These are phyloP conservation scores for Curvularia sp. DNA, from an alignment of 2,329 filamentous ascomycete genomes.

Conservation along the genomic window DNA sequence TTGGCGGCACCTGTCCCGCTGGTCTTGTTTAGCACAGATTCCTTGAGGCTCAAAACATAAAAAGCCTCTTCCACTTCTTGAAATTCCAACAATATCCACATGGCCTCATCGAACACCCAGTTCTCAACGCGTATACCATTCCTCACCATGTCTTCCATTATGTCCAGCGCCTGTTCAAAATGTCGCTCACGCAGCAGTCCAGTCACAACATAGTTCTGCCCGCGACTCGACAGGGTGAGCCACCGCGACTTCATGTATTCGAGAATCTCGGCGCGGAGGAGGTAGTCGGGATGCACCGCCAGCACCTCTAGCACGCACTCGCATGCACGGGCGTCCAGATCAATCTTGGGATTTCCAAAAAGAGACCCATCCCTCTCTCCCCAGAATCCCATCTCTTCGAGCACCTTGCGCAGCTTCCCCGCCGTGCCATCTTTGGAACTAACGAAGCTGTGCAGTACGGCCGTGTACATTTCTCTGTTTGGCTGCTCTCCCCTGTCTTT, in stretches of 20 bases:
- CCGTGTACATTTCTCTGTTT: constrained; percentile 71
- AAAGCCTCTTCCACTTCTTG: constrained; percentile 81
- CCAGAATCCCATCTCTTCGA: constrained; percentile 71
- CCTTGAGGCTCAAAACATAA: constrained; percentile 63
- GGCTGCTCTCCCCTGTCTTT: constrained; percentile 62
- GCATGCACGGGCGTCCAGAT: constrained; percentile 71
- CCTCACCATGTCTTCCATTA: constrained; percentile 70
- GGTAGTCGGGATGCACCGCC: constrained; percentile 84
- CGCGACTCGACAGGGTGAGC: constrained; percentile 68
- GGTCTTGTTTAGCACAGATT: constrained; percentile 23
- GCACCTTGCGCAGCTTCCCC: constrained; percentile 66
- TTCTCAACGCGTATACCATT: constrained; percentile 63
- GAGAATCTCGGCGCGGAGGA: constrained; percentile 74
- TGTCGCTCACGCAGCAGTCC: constrained; percentile 82
- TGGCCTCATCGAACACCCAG: constrained; percentile 82
- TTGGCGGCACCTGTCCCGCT: constrained; percentile 33
- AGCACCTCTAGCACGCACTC: constrained; percentile 76
- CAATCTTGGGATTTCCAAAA: constrained; percentile 60
- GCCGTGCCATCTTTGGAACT: constrained; percentile 70
- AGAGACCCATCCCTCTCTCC: neutral
- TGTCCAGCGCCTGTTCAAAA: constrained; percentile 78
- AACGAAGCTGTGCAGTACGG: constrained; percentile 75
- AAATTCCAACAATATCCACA: constrained; percentile 74
- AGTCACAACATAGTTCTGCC: constrained; percentile 71
- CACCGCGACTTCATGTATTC: constrained; percentile 77